phyloP scores from a whole-genome alignment of 1,139 yeast species.

The Hemisphaericaspora lyxosophila region DNA sequence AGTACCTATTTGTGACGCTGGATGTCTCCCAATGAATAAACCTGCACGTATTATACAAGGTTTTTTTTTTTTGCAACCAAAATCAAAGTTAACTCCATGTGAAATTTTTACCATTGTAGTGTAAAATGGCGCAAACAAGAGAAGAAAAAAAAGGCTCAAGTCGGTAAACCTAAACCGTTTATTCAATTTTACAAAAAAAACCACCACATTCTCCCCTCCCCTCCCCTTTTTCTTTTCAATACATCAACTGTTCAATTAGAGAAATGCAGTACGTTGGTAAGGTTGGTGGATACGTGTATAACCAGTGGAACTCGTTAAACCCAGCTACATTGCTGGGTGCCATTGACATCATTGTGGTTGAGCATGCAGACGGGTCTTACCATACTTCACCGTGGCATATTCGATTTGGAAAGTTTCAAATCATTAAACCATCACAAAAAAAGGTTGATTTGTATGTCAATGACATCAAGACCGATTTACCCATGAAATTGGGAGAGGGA shows the following conservation, averaged over 20 bases:
- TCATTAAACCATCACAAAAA: constrained; percentile 93
- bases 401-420: constrained; percentile 90
- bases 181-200: background rate
- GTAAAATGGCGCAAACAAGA: background rate
- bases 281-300: constrained; percentile 91
- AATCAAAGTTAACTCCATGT: background rate
- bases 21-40: no score
- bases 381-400: constrained; percentile 97
- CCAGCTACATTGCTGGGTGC: constrained; percentile 98
- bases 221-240: background rate
- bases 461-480: constrained; percentile 75
- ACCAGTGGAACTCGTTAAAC: constrained; percentile 95
- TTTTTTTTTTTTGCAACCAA: background rate
- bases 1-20: no score
- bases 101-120: background rate
- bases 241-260: background rate
- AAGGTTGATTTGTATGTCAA: constrained; percentile 87
- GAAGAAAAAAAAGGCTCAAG: no score
- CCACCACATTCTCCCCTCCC: background rate
- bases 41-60: no score
- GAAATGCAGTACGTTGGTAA: constrained; percentile 93
- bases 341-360: constrained; percentile 94
- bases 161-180: no score
- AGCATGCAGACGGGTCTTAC: constrained; percentile 77
- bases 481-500: constrained; percentile 96